Evolutionary conservation across 139 green algal species (phyloP), one percentile per base, ranked within the genome.

Genomic region (Chlorella sp.): DNA sequence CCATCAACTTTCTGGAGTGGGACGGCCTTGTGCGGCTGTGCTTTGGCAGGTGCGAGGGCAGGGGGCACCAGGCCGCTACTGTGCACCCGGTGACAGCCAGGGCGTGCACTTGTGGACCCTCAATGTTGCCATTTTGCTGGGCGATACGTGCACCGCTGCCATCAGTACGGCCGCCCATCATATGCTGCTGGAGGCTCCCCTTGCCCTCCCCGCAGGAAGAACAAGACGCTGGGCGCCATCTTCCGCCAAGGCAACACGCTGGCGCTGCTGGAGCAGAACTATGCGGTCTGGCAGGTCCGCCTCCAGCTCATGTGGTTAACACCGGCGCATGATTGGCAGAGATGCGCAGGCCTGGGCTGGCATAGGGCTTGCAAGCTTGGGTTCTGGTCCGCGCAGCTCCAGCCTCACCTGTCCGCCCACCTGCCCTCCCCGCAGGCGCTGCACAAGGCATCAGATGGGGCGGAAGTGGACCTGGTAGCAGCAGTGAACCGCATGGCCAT

Each of bases 1-100:
- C 95, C 38, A 92, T 99, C 47, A 98, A 99, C 90, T 97, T 99
- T 76, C 55, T 95, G 56, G 97, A 99, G 91, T 99, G 97, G 97
- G 98, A 99, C 87, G 97, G 97, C 18, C 90, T 99, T 23, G 89
- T 98, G 74, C 93, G 97, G 26, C 85, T 99, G 11, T 96, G 92
- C 80, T 99, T 99, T 89, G 91, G 88, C 44, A 72, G 81, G 81
- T 80, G 81, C 17, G 80, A 7, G 17, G n/a, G 65, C 18, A 25
- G 3, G 34, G 32, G n/a, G 32, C 30, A 41, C 12, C 11, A 34
- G 28, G 67, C n/a, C 15, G 67, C 15, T 44, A 30, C 30, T 51
- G 44, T 16, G 9, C 7, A 9, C 44, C 6, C 9, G 11, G 51
- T 18, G 11, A 21, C 51, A 60, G 13, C 51, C 51, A 60, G 13